Conservation (phyloP, 1,284 basidiomycete species). For the Melampsora larici-populina region DNA sequence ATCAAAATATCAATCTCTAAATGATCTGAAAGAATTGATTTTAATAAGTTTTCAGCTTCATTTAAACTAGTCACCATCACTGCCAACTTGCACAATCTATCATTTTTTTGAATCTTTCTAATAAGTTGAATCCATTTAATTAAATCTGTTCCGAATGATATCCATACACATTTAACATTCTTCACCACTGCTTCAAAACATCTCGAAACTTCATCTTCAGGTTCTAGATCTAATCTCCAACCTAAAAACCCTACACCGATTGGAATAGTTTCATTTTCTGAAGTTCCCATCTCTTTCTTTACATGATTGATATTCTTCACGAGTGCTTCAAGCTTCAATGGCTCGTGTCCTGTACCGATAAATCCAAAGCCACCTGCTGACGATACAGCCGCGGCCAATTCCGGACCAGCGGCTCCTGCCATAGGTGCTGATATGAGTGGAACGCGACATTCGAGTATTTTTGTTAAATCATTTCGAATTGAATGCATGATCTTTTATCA, state of each 20-base stretch:
- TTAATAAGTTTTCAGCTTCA: slow-evolving; percentile 62
- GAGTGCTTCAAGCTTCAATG: neutral
- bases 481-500: neutral
- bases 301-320: slow-evolving; percentile 48
- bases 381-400: slow-evolving; percentile 64
- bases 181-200: slow-evolving; percentile 61
- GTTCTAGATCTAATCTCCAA: slow-evolving; percentile 61
- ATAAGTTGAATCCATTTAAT: slow-evolving; percentile 63
- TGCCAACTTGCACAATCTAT: slow-evolving; percentile 42
- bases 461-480: neutral
- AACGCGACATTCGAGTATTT: neutral
- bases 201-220: slow-evolving; percentile 54
- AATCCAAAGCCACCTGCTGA: slow-evolving; percentile 70
- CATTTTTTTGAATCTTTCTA: slow-evolving; percentile 59
- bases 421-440: slow-evolving; percentile 67
- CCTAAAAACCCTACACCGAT: slow-evolving; percentile 70
- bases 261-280: slow-evolving; percentile 54
- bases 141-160: slow-evolving; percentile 65
- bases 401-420: slow-evolving; percentile 65
- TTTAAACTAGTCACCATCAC: slow-evolving; percentile 60
- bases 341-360: slow-evolving; percentile 60
- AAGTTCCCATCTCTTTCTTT: neutral
- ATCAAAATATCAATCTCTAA: slow-evolving; percentile 69
- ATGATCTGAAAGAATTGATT: slow-evolving; percentile 61
- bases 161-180: slow-evolving; percentile 67